Evolutionary conservation across 2,329 filamentous ascomycete genomes (phyloP).

Genomic region (Claviceps paspali): DNA sequence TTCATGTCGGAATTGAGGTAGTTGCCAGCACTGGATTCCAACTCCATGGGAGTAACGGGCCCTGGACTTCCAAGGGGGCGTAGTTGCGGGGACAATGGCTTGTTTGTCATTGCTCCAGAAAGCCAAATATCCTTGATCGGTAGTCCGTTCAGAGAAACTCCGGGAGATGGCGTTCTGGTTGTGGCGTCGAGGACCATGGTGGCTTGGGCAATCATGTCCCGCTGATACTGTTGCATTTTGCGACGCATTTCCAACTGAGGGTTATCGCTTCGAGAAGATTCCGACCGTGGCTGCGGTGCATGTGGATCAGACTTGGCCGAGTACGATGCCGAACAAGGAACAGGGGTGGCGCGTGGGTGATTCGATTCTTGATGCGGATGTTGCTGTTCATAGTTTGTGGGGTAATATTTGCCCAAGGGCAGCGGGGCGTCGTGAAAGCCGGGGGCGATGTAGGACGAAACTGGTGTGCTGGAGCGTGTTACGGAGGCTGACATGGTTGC

Average conservation of each 20-base stretch:
- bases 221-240: constrained; percentile 41
- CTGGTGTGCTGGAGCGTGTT: constrained; percentile 23
- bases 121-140: constrained; percentile 24
- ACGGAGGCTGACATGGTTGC: constrained; percentile 11
- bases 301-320: constrained; percentile 22
- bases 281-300: constrained; percentile 10
- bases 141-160: constrained; percentile 19
- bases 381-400: constrained; percentile 39
- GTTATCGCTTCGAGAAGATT: constrained; percentile 6
- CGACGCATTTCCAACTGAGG: constrained; percentile 30
- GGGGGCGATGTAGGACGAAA: constrained; percentile 35
- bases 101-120: constrained; percentile 22
- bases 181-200: constrained; percentile 25
- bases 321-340: constrained; percentile 15
- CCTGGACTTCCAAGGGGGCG: constrained; percentile 41
- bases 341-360: constrained; percentile 8
- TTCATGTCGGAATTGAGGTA: constrained; percentile 17
- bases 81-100: constrained; percentile 34
- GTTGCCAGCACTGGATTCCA: constrained; percentile 25
- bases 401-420: constrained; percentile 48
- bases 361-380: constrained; percentile 7
- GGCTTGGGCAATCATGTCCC: constrained; percentile 45
- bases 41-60: constrained; percentile 45
- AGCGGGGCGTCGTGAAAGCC: constrained; percentile 31
- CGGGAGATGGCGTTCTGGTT: constrained; percentile 11